These are phyloP conservation scores for Ceratocystis destructans DNA, from an alignment of 2,329 filamentous ascomycete genomes.

Conservation along the genomic window DNA sequence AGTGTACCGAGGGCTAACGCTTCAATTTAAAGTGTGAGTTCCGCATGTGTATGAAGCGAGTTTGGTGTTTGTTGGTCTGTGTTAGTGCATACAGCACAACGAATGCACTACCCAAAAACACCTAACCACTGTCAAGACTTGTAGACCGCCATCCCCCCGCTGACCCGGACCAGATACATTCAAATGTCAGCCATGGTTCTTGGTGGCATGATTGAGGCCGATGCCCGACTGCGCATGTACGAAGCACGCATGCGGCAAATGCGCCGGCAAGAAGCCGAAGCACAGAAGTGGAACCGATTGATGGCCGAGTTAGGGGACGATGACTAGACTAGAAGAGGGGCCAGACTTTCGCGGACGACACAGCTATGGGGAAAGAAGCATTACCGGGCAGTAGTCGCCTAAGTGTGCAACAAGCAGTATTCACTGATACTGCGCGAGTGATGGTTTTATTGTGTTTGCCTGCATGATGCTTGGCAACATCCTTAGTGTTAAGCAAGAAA, in stretches of 20 bases:
- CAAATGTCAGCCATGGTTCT: slow-evolving; percentile 81
- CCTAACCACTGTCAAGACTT: background rate
- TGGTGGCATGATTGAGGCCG: slow-evolving; percentile 63
- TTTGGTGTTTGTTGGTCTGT: background rate
- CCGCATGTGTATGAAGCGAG: background rate
- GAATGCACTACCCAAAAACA: background rate
- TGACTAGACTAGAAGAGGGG: slow-evolving; percentile 24
- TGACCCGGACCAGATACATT: slow-evolving; percentile 45
- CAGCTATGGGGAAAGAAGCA: too few relatives aligned
- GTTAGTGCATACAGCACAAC: background rate
- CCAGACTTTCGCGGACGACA: background rate
- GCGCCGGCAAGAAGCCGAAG: slow-evolving; percentile 48
- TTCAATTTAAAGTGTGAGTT: slow-evolving; percentile 65
- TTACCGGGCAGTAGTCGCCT: background rate
- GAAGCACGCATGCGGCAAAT: slow-evolving; percentile 52
- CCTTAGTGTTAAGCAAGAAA: background rate
- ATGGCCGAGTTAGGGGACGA: slow-evolving; percentile 45
- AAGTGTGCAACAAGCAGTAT: background rate
- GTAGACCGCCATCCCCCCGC: background rate
- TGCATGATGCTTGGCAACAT: background rate
- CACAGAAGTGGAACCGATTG: slow-evolving; percentile 54
- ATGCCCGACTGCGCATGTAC: slow-evolving; percentile 51
- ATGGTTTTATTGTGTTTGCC: background rate
- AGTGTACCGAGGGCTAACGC: slow-evolving; percentile 55
- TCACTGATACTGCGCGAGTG: background rate